Conservation (phyloP, 148 eudicot species). For the Camellia japonica region DNA sequence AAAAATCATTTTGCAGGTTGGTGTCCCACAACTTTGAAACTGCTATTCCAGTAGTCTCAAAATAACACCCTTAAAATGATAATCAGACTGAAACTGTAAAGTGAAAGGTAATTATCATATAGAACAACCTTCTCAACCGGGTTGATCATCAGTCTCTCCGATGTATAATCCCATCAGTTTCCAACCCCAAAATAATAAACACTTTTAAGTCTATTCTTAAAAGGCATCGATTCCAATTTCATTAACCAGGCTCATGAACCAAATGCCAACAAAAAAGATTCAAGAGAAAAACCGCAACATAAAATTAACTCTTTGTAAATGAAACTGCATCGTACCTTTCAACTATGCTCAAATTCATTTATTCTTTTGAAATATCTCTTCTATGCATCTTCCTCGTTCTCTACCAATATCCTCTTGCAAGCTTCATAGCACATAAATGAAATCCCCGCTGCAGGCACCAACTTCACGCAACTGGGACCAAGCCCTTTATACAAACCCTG, state of each 20-base stretch:
- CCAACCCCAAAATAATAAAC: not conserved
- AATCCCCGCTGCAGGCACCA: slow-evolving; percentile 96
- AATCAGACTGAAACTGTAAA: not conserved
- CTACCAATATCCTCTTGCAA: slow-evolving; percentile 88
- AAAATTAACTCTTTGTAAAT: not conserved
- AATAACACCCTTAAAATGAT: too few species aligned
- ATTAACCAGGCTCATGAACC: not conserved
- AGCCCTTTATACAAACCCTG: slow-evolving; percentile 79
- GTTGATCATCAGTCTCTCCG: not conserved
- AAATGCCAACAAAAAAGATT: not conserved
- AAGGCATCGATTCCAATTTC: not conserved
- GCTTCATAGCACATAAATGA: slow-evolving; percentile 99
- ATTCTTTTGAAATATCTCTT: not conserved
- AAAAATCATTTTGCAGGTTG: too few species aligned
- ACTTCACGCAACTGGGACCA: slow-evolving; percentile 90
- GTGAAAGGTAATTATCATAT: not conserved
- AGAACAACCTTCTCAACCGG: not conserved
- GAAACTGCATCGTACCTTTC: not conserved
- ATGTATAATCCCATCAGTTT: not conserved
- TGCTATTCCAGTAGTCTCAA: too few species aligned
- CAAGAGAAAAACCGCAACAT: not conserved
- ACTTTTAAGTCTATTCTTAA: not conserved
- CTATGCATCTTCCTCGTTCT: slow-evolving; percentile 62
- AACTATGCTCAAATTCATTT: not conserved
- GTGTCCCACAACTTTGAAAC: too few species aligned